Percentiles rank a stretch among this genome's conserved stretches.
Conservation (phyloP, 495 filamentous ascomycete species). For the Neurospora sp. region DNA sequence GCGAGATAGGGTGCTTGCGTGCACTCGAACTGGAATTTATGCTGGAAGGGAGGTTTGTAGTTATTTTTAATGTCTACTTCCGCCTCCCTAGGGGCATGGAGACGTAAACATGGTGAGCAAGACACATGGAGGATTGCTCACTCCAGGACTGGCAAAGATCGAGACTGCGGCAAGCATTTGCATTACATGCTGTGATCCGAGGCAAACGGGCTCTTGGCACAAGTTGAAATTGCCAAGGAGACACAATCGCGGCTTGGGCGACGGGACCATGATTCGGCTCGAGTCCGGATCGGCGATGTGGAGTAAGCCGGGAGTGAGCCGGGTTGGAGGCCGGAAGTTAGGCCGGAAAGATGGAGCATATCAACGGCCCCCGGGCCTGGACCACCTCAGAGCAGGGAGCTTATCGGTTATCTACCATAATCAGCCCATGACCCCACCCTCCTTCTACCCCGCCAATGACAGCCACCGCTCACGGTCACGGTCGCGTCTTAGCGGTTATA, state of each 20-base stretch:
- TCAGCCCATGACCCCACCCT: background rate
- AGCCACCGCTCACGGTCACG: background rate
- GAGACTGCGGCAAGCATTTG: background rate
- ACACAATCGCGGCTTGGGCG: background rate
- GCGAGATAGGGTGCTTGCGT: background rate
- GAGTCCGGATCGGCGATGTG: background rate
- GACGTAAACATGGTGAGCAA: background rate
- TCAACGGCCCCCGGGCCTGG: background rate
- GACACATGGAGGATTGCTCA: background rate
- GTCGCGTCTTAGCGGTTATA: background rate
- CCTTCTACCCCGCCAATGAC: background rate
- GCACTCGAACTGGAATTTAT: background rate
- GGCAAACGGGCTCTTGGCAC: background rate
- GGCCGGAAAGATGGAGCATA: background rate
- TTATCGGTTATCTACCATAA: background rate
- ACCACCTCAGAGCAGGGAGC: no score
- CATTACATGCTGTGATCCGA: background rate
- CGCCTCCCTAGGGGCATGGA: background rate
- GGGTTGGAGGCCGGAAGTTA: background rate
- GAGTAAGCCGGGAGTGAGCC: background rate
- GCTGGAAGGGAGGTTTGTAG: background rate
- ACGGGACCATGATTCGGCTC: background rate
- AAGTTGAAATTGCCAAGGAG: background rate
- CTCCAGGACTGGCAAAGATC: background rate
- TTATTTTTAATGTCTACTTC: background rate